These are phyloP conservation scores for Nannizziopsis barbatae DNA, from an alignment of 2,329 filamentous ascomycete species.

Conservation along the genomic window DNA sequence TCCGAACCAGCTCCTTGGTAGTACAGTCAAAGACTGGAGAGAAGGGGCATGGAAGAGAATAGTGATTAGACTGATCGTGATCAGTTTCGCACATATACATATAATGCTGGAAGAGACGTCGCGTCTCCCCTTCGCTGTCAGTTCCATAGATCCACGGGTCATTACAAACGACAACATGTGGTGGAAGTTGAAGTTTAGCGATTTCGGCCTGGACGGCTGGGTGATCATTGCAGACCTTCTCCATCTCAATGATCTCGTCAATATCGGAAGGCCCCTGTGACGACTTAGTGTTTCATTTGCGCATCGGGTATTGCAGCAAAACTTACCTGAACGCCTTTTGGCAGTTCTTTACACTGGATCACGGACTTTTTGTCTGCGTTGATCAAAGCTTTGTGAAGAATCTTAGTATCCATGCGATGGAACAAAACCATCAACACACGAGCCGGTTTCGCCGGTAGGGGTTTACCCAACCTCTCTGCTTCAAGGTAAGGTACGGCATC, in stretches of 20 bases:
- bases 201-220: constrained; percentile 48
- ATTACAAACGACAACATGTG: constrained; percentile 46
- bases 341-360: constrained; percentile 33
- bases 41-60: constrained; percentile 55
- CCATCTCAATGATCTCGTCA: constrained; percentile 50
- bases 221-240: constrained; percentile 46
- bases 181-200: constrained; percentile 48
- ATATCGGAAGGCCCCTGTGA: constrained; percentile 45
- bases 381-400: constrained; percentile 32
- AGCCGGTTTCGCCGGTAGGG: constrained; percentile 41
- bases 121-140: constrained; percentile 29
- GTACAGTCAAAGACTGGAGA: constrained; percentile 55
- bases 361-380: constrained; percentile 32
- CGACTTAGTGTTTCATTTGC: constrained; percentile 13
- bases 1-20: constrained; percentile 54
- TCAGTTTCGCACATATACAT: constrained; percentile 51
- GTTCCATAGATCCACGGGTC: constrained; percentile 61
- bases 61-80: constrained; percentile 57
- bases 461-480: constrained; percentile 46
- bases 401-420: constrained; percentile 31
- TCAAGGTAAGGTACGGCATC: constrained; percentile 50
- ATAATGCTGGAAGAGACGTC: constrained; percentile 33
- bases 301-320: not conserved
- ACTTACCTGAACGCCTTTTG: constrained; percentile 38
- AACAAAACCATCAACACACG: constrained; percentile 45